phyloP scores from a whole-genome alignment of 2,329 filamentous ascomycete genomes.

The Phoma sp. region DNA sequence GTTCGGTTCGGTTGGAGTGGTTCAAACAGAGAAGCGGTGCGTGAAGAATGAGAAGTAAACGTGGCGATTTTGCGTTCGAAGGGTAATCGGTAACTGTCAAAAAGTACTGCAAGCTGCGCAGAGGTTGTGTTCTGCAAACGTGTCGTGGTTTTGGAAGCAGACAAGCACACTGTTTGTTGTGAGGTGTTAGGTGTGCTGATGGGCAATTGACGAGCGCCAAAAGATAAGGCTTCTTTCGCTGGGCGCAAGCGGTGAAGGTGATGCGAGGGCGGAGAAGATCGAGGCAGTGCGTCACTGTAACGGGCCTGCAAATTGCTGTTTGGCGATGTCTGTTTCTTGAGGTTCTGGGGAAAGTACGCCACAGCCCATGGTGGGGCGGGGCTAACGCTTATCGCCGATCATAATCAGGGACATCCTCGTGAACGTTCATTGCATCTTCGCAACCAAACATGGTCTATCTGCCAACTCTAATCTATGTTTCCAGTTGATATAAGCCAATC shows the following conservation, averaged over 20 bases:
- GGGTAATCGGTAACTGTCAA: background rate
- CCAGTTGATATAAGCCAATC: background rate
- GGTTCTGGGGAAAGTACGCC: constrained; percentile 5
- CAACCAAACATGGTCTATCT: background rate
- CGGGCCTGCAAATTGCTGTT: background rate
- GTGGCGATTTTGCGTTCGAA: no score
- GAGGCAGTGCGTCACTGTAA: background rate
- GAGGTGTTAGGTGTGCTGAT: background rate
- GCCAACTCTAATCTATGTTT: background rate
- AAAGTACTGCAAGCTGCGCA: background rate
- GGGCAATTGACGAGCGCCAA: background rate
- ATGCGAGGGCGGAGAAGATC: background rate
- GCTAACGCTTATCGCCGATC: constrained; percentile 6
- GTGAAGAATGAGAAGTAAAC: background rate
- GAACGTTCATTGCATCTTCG: background rate
- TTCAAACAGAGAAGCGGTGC: background rate
- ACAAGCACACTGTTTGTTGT: background rate
- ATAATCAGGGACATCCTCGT: background rate
- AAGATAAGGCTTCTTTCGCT: background rate
- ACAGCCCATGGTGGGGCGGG: constrained; percentile 7
- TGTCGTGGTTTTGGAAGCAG: background rate
- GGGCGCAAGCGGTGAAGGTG: background rate
- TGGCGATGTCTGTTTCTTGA: constrained; percentile 2
- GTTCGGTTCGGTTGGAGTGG: background rate
- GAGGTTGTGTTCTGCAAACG: background rate